Percentiles rank a stretch among this genome's conserved stretches.
Conservation (phyloP, 148 eudicot species). For the Spergularia bocconei region DNA sequence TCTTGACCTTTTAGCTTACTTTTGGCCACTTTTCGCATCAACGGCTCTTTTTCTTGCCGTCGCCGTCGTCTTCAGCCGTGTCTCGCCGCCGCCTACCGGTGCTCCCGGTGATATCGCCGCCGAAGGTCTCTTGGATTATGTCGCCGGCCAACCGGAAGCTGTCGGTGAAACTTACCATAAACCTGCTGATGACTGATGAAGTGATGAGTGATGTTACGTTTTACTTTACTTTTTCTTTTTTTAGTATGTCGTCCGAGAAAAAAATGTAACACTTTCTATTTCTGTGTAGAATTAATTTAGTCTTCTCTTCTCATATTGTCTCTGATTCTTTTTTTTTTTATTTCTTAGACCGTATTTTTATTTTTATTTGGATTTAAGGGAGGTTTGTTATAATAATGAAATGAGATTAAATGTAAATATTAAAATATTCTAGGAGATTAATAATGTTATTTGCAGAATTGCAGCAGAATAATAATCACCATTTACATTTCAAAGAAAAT, state of each 20-base stretch:
- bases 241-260: background rate
- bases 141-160: constrained; percentile 47
- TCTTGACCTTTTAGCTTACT: constrained; percentile 48
- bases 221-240: background rate
- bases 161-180: constrained; percentile 15
- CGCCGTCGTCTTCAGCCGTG: constrained; percentile 51
- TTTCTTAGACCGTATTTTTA: background rate
- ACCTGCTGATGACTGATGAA: constrained; percentile 1
- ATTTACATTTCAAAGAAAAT: too few species aligned
- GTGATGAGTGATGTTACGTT: constrained; percentile 2
- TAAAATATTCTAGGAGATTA: constrained; percentile 1
- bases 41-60: constrained; percentile 69
- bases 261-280: constrained; percentile 12
- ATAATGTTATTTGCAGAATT: too few species aligned
- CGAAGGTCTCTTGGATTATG: constrained; percentile 65
- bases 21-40: constrained; percentile 76
- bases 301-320: background rate
- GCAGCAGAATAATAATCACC: too few species aligned
- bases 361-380: background rate
- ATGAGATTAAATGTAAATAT: constrained; percentile 9
- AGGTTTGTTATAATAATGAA: background rate
- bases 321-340: background rate
- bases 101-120: constrained; percentile 60
- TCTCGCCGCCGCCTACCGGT: constrained; percentile 46
- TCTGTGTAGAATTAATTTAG: constrained; percentile 14